Evolutionary conservation across 352 stramenopile genomes (phyloP).

Genomic region (Phytopythium sindhum): DNA sequence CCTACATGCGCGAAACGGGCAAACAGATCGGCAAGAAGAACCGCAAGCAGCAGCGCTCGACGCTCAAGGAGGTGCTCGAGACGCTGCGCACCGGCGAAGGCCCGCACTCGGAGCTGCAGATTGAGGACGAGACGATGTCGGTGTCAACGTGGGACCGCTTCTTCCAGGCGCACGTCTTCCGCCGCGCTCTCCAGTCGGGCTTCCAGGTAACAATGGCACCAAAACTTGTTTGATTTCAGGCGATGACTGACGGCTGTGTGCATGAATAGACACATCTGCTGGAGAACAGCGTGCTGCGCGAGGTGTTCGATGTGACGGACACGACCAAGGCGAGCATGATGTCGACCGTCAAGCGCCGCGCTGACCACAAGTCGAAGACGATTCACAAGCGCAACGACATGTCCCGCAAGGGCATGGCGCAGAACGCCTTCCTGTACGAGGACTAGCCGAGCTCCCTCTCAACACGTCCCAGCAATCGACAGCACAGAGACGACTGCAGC

Average conservation of each 20-base stretch:
- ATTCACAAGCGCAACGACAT: conserved; percentile 56
- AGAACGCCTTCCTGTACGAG: conserved; percentile 71
- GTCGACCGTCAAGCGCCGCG: conserved; percentile 43
- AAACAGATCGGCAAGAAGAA: conserved; percentile 78
- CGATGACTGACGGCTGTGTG: not conserved
- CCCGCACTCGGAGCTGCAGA: conserved; percentile 48
- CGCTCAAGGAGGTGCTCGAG: conserved; percentile 68
- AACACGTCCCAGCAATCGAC: too few relatives aligned
- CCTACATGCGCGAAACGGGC: conserved; percentile 59
- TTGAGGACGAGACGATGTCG: conserved; percentile 45
- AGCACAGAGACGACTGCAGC: not conserved
- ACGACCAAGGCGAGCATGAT: conserved; percentile 49
- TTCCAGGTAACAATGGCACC: conserved; percentile 33
- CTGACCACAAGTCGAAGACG: conserved; percentile 42
- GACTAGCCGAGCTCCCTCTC: conserved; percentile 22
- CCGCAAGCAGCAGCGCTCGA: conserved; percentile 54
- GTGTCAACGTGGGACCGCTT: conserved; percentile 61
- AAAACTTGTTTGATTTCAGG: not conserved
- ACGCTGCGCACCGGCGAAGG: conserved; percentile 53
- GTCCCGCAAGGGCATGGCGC: conserved; percentile 43
- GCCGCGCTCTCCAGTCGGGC: conserved; percentile 43
- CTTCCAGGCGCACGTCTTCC: conserved; percentile 63
- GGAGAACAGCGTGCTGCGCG: conserved; percentile 53
- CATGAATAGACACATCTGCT: conserved; percentile 35
- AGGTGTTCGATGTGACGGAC: conserved; percentile 60